Percentiles rank a stretch among this genome's conserved stretches.
These are phyloP conservation scores for Erysimum cheiri DNA, from an alignment of 441 rosid species.

Conservation along the genomic window DNA sequence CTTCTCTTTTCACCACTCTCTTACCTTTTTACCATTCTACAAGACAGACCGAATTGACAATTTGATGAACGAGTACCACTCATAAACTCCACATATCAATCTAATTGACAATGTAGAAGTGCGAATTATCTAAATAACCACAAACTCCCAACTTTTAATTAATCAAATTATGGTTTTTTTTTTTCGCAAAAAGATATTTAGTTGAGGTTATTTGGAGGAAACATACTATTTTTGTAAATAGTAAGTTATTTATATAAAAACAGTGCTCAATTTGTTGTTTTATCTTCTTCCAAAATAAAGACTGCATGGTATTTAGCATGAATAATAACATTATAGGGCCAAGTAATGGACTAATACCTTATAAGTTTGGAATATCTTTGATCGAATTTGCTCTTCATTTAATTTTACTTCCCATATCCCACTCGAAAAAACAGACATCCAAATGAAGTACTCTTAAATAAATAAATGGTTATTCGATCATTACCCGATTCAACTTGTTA, in stretches of 20 bases:
- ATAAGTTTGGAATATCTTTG: too few relatives aligned
- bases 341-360: too few relatives aligned
- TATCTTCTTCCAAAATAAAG: not conserved
- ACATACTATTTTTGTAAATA: too few relatives aligned
- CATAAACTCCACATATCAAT: not conserved
- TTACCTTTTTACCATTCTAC: not conserved
- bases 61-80: not conserved
- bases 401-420: too few relatives aligned
- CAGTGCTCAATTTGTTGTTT: not conserved
- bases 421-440: too few relatives aligned
- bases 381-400: too few relatives aligned
- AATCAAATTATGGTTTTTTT: not conserved
- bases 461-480: too few relatives aligned
- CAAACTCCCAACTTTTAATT: not conserved
- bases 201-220: not conserved
- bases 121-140: not conserved
- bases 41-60: not conserved
- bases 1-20: not conserved
- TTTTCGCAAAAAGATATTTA: not conserved
- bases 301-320: too few relatives aligned
- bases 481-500: not conserved
- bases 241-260: not conserved
- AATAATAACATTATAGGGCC: too few relatives aligned
- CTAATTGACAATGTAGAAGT: not conserved
- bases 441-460: too few relatives aligned